Conservation (phyloP, 106 monocot species). For the Dendrobium nobile region DNA sequence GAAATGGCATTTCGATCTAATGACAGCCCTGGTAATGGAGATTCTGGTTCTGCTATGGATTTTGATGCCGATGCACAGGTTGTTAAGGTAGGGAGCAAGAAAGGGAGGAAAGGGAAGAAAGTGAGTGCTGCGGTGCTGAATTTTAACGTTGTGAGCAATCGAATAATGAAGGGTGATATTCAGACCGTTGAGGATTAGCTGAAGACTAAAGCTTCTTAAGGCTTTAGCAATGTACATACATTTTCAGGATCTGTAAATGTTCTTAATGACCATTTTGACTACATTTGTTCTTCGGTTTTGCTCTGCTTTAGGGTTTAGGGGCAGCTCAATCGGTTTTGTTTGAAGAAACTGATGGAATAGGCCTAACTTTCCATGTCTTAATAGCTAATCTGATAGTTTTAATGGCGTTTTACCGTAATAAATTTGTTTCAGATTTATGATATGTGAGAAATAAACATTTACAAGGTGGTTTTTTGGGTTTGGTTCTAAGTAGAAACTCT, state of each 20-base stretch:
- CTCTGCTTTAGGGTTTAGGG: no score
- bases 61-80: slow-evolving; percentile 9
- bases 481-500: no score
- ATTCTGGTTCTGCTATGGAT: background rate
- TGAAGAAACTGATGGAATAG: no score
- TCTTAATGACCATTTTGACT: background rate
- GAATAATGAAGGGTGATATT: no score
- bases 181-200: slow-evolving; percentile 33
- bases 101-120: slow-evolving; percentile 92
- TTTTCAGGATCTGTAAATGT: background rate
- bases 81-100: slow-evolving; percentile 49
- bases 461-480: no score
- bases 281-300: background rate
- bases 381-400: no score
- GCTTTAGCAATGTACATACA: background rate
- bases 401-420: no score
- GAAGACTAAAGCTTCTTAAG: background rate
- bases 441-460: no score
- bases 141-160: slow-evolving; percentile 16
- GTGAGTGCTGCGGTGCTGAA: slow-evolving; percentile 49
- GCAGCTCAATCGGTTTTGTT: no score
- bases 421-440: no score
- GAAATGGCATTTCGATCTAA: slow-evolving; percentile 59
- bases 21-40: background rate
- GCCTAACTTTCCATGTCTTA: no score